These are phyloP conservation scores for Viola odorata DNA, from an alignment of 345 rosid genomes.

Conservation along the genomic window DNA sequence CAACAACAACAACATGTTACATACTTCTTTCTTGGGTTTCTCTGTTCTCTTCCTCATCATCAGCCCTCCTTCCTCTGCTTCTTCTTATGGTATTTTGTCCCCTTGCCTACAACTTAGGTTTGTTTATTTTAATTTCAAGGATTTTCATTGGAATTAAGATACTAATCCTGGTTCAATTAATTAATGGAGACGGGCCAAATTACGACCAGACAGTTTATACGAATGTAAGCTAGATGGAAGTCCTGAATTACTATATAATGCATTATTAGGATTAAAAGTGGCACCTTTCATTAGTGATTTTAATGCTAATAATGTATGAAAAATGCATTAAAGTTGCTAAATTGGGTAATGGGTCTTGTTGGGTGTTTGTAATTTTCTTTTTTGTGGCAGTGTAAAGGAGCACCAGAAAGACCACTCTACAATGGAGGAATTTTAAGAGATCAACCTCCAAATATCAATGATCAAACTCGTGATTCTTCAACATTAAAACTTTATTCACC, in stretches of 20 bases:
- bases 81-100: constrained; percentile 35
- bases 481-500: constrained; percentile 29
- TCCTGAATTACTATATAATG: background rate
- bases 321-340: background rate
- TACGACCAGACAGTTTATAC: constrained; percentile 71
- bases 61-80: constrained; percentile 18
- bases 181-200: constrained; percentile 43
- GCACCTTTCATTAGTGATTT: background rate
- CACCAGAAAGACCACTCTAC: constrained; percentile 60
- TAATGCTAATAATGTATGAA: background rate
- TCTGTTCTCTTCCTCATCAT: constrained; percentile 22
- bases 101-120: background rate
- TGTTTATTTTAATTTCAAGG: background rate
- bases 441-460: constrained; percentile 5
- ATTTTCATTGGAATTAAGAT: background rate
- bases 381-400: constrained; percentile 51
- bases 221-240: constrained; percentile 37
- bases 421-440: constrained; percentile 65
- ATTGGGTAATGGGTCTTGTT: background rate
- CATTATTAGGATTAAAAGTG: background rate
- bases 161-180: constrained; percentile 2
- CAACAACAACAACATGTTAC: constrained; percentile 22
- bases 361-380: background rate
- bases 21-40: constrained; percentile 7
- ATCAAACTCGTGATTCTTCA: background rate